Percentiles rank a stretch among this genome's conserved stretches.
phyloP scores from a whole-genome alignment of 2,329 filamentous ascomycete genomes.

The Colletotrichum brevisporum region DNA sequence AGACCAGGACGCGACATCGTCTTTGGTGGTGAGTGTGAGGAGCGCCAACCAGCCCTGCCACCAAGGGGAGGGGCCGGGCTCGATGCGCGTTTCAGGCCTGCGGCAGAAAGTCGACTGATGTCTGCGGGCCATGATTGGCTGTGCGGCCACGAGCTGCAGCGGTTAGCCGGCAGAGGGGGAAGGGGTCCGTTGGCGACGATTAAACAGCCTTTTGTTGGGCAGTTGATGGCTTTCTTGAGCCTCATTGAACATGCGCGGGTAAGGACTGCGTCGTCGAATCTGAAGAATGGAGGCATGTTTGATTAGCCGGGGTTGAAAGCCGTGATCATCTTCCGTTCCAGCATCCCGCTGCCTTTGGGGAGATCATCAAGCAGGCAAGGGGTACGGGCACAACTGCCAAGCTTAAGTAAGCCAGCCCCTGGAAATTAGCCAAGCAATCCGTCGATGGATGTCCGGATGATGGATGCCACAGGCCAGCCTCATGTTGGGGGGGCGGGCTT shows the following conservation, averaged over 20 bases:
- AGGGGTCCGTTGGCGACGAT: conserved; percentile 24
- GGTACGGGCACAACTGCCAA: background rate
- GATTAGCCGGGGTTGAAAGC: background rate
- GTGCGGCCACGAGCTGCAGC: conserved; percentile 32
- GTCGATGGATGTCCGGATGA: background rate
- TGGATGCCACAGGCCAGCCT: background rate
- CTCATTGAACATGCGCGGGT: background rate
- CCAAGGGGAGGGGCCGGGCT: conserved; percentile 28
- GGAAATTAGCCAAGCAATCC: conserved; percentile 3
- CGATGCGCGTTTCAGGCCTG: conserved; percentile 41
- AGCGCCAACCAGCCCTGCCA: conserved; percentile 23
- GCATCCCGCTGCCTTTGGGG: conserved; percentile 3
- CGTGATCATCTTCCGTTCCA: conserved; percentile 10
- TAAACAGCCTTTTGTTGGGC: background rate
- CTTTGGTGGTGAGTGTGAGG: conserved; percentile 26
- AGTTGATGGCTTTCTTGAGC: background rate
- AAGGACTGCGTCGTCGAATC: conserved; percentile 6
- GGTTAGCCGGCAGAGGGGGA: conserved; percentile 31
- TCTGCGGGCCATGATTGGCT: conserved; percentile 33
- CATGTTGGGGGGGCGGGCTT: background rate
- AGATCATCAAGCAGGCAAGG: background rate
- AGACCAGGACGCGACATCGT: conserved; percentile 36
- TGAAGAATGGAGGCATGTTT: conserved; percentile 5
- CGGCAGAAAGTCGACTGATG: conserved; percentile 45
- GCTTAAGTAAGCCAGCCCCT: conserved; percentile 25